A percentile compares a stretch with the other conserved stretches of the same genome.
Conservation (phyloP, 192 early-diverging fungal genomes). For the Podila epicladia region DNA sequence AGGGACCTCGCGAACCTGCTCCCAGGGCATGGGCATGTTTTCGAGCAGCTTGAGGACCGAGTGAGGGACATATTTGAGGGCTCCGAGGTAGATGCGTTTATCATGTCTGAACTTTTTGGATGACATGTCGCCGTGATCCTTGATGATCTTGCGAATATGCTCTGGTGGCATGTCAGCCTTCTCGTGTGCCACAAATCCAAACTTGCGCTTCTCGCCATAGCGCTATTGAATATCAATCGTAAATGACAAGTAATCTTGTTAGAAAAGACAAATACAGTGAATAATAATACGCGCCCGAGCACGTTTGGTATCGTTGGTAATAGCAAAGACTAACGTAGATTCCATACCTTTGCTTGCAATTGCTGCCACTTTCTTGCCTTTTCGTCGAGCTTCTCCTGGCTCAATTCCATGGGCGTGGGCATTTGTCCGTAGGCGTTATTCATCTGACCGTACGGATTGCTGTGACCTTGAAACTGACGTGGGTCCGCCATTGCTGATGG, state of each 20-base stretch:
- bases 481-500: constrained; percentile 37
- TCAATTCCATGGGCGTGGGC: constrained; percentile 50
- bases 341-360: constrained; percentile 75
- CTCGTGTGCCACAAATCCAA: constrained; percentile 93
- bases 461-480: constrained; percentile 33
- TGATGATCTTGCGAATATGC: constrained; percentile 98
- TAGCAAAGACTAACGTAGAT: not conserved
- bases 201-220: constrained; percentile 94
- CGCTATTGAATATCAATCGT: constrained; percentile 52
- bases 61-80: constrained; percentile 98
- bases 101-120: constrained; percentile 96
- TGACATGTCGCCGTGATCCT: constrained; percentile 99
- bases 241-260: not conserved
- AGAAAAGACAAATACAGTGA: not conserved
- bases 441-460: constrained; percentile 34
- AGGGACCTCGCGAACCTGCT: constrained; percentile 95
- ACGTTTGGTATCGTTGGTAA: not conserved
- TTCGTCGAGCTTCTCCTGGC: constrained; percentile 69
- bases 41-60: constrained; percentile 97
- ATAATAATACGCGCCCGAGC: not conserved
- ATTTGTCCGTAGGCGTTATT: constrained; percentile 24
- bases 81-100: constrained; percentile 98
- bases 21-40: constrained; percentile 99
- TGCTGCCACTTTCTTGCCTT: constrained; percentile 94
- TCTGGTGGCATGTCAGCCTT: constrained; percentile 98